These are phyloP conservation scores for Fomitiporia mediterranea DNA, from an alignment of 1,284 basidiomycete species.

Conservation along the genomic window DNA sequence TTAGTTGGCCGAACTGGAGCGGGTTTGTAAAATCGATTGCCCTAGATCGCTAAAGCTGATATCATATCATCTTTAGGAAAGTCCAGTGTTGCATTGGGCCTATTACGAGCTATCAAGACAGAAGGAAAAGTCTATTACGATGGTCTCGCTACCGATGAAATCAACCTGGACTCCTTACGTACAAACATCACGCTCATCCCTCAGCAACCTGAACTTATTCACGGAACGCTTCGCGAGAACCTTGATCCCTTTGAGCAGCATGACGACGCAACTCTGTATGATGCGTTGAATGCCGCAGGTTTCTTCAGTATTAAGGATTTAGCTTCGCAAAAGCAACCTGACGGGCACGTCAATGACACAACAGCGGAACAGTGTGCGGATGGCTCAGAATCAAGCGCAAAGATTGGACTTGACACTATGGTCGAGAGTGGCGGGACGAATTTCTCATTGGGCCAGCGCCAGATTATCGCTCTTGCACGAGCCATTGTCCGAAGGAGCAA, in stretches of 20 bases:
- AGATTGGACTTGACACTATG: conserved; percentile 7
- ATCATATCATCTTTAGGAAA: conserved; percentile 32
- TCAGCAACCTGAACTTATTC: conserved; percentile 36
- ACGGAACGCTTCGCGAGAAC: conserved; percentile 25
- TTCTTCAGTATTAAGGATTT: not conserved
- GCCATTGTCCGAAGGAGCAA: conserved; percentile 30
- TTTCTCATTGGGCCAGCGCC: conserved; percentile 21
- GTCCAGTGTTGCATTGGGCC: conserved; percentile 38
- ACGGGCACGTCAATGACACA: not conserved
- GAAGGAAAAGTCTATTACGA: conserved; percentile 39
- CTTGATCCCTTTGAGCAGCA: conserved; percentile 39
- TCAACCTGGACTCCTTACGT: conserved; percentile 42
- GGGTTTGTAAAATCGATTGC: conserved; percentile 25
- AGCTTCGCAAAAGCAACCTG: not conserved
- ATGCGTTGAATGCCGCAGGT: conserved; percentile 16
- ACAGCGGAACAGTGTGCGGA: not conserved
- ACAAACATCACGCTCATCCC: conserved; percentile 44
- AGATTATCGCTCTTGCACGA: conserved; percentile 42
- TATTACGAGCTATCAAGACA: conserved; percentile 40
- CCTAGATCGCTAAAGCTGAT: conserved; percentile 22
- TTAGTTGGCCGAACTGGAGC: conserved; percentile 38
- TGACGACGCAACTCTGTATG: conserved; percentile 39
- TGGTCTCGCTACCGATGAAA: conserved; percentile 25
- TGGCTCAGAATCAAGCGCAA: not conserved
- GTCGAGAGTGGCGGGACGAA: conserved; percentile 14